Conservation (phyloP, 306 rosid genomes). For the Cucumis hystrix region DNA sequence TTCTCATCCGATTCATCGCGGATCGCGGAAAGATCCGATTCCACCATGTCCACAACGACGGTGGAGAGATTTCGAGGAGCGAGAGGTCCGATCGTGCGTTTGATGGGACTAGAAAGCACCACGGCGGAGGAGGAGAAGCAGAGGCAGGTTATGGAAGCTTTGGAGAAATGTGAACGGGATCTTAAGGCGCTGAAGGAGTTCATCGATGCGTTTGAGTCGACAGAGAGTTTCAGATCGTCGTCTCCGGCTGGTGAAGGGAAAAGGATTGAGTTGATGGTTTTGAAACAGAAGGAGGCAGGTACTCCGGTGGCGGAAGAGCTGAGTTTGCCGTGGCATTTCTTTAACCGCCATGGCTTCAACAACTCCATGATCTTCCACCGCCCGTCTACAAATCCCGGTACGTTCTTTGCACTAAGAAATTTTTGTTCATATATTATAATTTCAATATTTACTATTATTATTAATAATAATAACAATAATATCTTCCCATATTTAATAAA, state of each 20-base stretch:
- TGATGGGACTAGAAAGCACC: not conserved
- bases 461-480: too few species aligned
- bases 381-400: not conserved
- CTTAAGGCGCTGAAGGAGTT: not conserved
- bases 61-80: not conserved
- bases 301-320: not conserved
- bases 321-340: not conserved
- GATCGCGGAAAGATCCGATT: not conserved
- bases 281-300: not conserved
- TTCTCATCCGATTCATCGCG: not conserved
- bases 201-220: not conserved
- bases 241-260: not conserved
- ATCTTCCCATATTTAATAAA: too few species aligned
- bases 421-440: not conserved
- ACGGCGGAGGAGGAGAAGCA: not conserved
- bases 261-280: not conserved
- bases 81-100: not conserved
- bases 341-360: not conserved
- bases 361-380: not conserved
- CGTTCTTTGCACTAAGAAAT: not conserved
- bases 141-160: not conserved
- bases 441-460: not conserved
- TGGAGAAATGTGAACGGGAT: slow-evolving; percentile 2
- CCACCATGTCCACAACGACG: not conserved
- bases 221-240: not conserved